Evolutionary conservation across 2,329 filamentous ascomycete genomes (phyloP), one percentile per base, ranked within the genome.

Genomic region (Cadophora malorum): DNA sequence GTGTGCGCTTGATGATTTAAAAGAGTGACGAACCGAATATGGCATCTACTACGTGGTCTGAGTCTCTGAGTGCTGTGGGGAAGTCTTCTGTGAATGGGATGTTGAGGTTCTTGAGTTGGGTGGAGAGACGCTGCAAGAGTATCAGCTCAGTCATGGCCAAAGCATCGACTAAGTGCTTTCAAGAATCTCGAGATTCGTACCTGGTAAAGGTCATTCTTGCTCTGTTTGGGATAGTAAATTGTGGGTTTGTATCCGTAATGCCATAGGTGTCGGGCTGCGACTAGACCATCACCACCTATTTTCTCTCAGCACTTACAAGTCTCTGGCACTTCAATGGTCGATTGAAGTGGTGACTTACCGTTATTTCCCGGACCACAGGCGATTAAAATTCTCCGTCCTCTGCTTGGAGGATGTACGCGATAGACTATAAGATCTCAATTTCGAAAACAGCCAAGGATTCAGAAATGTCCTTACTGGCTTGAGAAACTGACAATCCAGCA

Each of bases 151-250:
- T 14, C 14, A 23, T 38, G 14, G 14, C 8, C 3, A 41, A 12
- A 45, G 14, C 25, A 49, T n/a, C 8, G 10, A 63, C 21, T 25
- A 14, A n/a, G 25, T 19, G 49, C 21, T 8, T 41, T 9, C 25
- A 28, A 59, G 4, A 45, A 12, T 16, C 41, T 16, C 9, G 19
- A 50, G 35, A 19, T n/a, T 21, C n/a, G 73, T 80, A 93, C 92
- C 82, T 92, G 87, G 77, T 97, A 98, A 3, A 98, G 84, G 60
- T 97, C 94, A 72, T 94, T 95, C 78, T 95, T 96, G 79, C 90
- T 90, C 65, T 93, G 88, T 80, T 98, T 98, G 0, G 96, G 96
- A 76, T 97, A 98, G 82, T 96, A 98, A 55, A 99, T 84, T 9
- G 88, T 91, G 3, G 95, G 94, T 28, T 87, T 86, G 80, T 98